Base-by-base conservation (phyloP, 2,329 filamentous ascomycete species). In the Scytalidium lignicola region DNA sequence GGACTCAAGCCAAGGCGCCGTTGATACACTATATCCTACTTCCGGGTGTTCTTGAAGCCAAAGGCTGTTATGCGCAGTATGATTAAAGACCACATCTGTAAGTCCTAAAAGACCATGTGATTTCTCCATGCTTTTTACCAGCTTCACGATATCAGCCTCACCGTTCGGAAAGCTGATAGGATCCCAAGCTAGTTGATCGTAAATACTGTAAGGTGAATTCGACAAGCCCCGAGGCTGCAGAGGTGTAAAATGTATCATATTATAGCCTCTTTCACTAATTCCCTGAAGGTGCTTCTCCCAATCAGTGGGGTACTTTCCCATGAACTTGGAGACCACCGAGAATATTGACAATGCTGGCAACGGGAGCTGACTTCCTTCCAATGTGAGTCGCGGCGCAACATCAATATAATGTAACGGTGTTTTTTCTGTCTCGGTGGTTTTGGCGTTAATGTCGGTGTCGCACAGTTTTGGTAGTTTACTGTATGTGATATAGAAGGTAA, bases 221-320 rank as follows among this genome's bases (percentile, higher is more conserved):
- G 93, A 99, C 41, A 76, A 78, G 50, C 93, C 93, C 51, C 93
- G 84, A 51, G 86, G 78, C 76, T 95, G 93, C 57, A 99, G 74
- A 9, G 93, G 93, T 2, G 93, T 96, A 67, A 99, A 99, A 68
- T 99, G 93, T 52, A 99, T 83, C 90, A 97, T 96, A 71, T 99
- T 99, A 76, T 99, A 99, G 42, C 91, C 91, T 53, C 93, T 80
- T 61, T 88, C 82, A 65, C 88, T 88, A 65, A 99, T 96, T 22
- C 93, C 91, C 49, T 80, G 78, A 50, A 99, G 73, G 66, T 97
- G 92, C 46, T 82, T 86, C 65, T 96, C 83, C 91, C 92, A 99
- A 62, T 96, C 88, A 15, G 76, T 76, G 0, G 92, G 90, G 64
- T 93, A 96, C 63, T 85, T 84, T 54, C 93, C 93, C 89, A 99